Base-by-base conservation (phyloP, 1,139 yeast genomes). In the Zygosaccharomyces sapae region DNA sequence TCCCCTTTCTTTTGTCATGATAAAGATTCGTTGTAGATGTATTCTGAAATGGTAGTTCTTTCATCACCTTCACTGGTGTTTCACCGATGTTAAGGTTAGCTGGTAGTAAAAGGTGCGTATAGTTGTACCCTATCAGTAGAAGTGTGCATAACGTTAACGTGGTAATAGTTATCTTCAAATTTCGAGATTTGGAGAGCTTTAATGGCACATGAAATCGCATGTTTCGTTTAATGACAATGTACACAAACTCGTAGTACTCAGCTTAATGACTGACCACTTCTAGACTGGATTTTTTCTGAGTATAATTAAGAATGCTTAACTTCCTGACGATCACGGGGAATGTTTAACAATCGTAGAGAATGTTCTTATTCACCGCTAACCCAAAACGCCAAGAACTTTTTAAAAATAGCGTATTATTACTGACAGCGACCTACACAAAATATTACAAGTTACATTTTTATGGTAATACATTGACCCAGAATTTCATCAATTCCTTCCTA, bases 381-480 rank as follows among this genome's bases (percentile, higher is more conserved):
- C 22, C 22, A 20, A 20, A 20, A 20, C 22, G 22, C 22, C 22
- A 20, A 20, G 22, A 20, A 20, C 22, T 20, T 20, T 20, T 20
- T 20, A 4, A 20, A 20, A 20, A 20, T 20, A 20, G 22, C 3
- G 22, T 20, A 20, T 20, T 20, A 20, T 4, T 20, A 20, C 22
- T 22, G 25, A 22, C 25, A 22, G 3, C 25, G 25, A 22, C 25
- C 8, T 22, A 22, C 8, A 22, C 25, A 22, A 22, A 16, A 33
- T 13, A 38, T 16, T 38, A 29, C 22, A 19, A 22, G 16, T 38
- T 29, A 38, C n/a, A 24, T 19, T 13, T 12, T 55, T 47, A 64
- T 38, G 68, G 66, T 18, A 60, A 50, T 6, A 63, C 62, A 42
- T 58, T 62, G n/a, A 63, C 53, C 66, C 67, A 64, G 38, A 63